Conservation (phyloP, 2,329 filamentous ascomycete genomes). For the Aspergillus pseudotamarii region DNA sequence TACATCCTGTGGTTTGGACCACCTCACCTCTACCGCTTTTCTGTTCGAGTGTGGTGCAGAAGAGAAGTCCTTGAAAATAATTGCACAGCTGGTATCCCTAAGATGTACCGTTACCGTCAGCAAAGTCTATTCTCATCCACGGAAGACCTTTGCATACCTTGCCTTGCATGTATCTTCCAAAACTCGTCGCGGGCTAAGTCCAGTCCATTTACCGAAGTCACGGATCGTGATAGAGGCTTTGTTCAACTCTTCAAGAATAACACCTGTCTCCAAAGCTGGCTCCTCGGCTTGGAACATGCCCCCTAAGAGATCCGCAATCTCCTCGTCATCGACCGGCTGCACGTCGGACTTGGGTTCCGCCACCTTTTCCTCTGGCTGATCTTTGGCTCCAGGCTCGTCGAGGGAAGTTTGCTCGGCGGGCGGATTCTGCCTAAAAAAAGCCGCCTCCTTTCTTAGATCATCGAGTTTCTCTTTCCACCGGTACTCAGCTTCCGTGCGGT, state of each 20-base stretch:
- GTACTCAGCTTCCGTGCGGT: constrained; percentile 65
- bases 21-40: constrained; percentile 72
- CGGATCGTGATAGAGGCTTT: constrained; percentile 59
- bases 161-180: constrained; percentile 87
- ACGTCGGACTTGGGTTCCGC: constrained; percentile 23
- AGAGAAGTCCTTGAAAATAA: constrained; percentile 71
- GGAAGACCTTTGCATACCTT: constrained; percentile 52
- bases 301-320: constrained; percentile 53
- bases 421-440: constrained; percentile 33
- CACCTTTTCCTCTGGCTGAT: constrained; percentile 26
- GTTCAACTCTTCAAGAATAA: constrained; percentile 34
- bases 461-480: constrained; percentile 65
- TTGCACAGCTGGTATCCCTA: constrained; percentile 70
- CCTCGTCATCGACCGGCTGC: constrained; percentile 37
- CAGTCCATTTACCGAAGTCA: constrained; percentile 83
- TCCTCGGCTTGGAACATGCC: constrained; percentile 57
- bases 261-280: constrained; percentile 46
- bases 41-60: constrained; percentile 74
- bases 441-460: constrained; percentile 63
- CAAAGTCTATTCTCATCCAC: not conserved
- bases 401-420: constrained; percentile 20
- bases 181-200: constrained; percentile 72
- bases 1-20: constrained; percentile 72
- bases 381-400: constrained; percentile 60
- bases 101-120: constrained; percentile 18